phyloP scores from a whole-genome alignment of 2,329 filamentous ascomycete species.

The Incumbomyces delicatus region DNA sequence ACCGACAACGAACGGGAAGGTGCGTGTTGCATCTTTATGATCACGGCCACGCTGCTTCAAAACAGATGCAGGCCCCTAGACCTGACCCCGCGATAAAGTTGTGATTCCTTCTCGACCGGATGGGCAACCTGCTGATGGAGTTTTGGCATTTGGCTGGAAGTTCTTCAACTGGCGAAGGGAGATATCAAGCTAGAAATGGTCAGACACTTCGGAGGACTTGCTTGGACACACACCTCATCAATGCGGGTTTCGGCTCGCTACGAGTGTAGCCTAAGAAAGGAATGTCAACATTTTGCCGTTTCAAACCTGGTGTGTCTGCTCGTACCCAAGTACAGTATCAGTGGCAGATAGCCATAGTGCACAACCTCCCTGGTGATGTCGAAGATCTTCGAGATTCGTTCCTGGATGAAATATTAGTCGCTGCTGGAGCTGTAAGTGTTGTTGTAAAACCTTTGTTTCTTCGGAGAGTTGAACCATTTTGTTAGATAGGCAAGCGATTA shows the following conservation, averaged over 20 bases:
- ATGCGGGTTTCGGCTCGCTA: constrained; percentile 78
- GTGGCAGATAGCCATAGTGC: constrained; percentile 94
- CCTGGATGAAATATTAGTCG: constrained; percentile 42
- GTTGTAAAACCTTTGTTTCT: constrained; percentile 71
- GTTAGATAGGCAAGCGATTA: background rate
- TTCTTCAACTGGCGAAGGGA: constrained; percentile 18
- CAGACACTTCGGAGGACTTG: background rate
- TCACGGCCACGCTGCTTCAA: no score
- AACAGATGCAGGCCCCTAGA: no score
- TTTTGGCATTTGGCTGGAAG: background rate
- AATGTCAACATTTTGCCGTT: background rate
- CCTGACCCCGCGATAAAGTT: no score
- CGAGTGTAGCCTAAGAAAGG: constrained; percentile 67
- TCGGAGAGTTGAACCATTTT: constrained; percentile 60
- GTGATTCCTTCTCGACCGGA: no score
- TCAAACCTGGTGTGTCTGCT: background rate
- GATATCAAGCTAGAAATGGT: constrained; percentile 17
- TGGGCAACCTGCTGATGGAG: no score
- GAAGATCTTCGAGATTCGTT: constrained; percentile 95
- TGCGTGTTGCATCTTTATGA: no score
- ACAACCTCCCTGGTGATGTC: constrained; percentile 87
- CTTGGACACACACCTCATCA: constrained; percentile 51
- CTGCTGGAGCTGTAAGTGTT: constrained; percentile 1
- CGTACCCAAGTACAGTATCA: constrained; percentile 92
- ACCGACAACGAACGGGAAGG: no score